Evolutionary conservation across 2,329 filamentous ascomycete species (phyloP).

Genomic region (Claviceps sp.): DNA sequence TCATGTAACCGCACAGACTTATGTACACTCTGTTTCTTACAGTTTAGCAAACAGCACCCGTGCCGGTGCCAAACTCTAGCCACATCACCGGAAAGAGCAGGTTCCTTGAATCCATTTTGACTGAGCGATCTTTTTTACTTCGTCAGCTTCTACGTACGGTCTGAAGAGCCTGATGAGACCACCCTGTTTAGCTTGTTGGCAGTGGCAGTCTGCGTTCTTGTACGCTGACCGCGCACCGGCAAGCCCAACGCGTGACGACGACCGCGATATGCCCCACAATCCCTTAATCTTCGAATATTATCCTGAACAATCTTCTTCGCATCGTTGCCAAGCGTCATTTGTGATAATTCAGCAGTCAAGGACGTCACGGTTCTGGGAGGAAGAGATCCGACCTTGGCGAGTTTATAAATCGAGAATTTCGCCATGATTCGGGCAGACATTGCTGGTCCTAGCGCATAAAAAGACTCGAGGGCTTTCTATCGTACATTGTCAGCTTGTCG

Average conservation of each 20-base stretch:
- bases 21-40: constrained; percentile 18
- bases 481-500: constrained; percentile 1
- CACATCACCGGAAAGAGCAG: too few species aligned
- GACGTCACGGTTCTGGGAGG: constrained; percentile 64
- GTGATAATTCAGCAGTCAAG: constrained; percentile 71
- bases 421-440: constrained; percentile 66
- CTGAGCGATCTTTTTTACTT: neutral
- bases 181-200: constrained; percentile 49
- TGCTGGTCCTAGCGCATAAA: constrained; percentile 71
- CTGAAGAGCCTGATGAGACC: constrained; percentile 19
- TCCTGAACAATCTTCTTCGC: constrained; percentile 63
- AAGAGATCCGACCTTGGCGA: constrained; percentile 63
- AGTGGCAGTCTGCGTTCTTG: constrained; percentile 56
- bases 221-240: constrained; percentile 82
- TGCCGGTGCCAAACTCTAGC: neutral
- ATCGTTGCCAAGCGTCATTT: constrained; percentile 91
- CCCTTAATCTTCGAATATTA: constrained; percentile 73
- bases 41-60: constrained; percentile 3
- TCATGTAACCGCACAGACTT: constrained; percentile 15
- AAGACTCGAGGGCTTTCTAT: constrained; percentile 62
- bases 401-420: constrained; percentile 76
- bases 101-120: neutral
- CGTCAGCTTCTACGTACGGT: neutral
- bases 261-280: constrained; percentile 83
- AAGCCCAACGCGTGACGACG: constrained; percentile 84